Evolutionary conservation across 1,139 yeast species (phyloP), one percentile per base, ranked within the genome.

Genomic region (Scheffersomyces titani): DNA sequence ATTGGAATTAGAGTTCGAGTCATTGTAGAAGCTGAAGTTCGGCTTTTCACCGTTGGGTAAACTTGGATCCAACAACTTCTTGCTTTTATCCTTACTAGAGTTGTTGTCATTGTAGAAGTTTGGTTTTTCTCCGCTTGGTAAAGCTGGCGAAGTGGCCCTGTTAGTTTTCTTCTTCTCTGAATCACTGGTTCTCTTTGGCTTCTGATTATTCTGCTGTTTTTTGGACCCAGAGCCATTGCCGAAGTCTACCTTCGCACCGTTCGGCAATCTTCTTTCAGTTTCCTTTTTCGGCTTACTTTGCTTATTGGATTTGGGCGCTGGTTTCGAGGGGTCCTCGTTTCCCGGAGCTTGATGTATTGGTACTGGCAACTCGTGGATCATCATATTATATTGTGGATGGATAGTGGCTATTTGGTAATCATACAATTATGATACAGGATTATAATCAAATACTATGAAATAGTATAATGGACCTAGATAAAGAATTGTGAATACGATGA

Each of bases 221-320:
- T 47, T 56, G 53, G 44, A 53, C 51, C 36, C 57, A 19, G 52
- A 49, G 6, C 64, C 62, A 56, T 68, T 66, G 19, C 83, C 83
- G 66, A 79, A 78, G 59, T 78, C 75, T 22, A 77, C 82, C 46
- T 72, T 70, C 19, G 70, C 70, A 3, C 85, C 84, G 62, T 74
- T 78, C 9, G 84, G 84, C 52, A 80, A 70, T 50, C 64, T 64
- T 56, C 75, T 64, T 44, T 68, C 69, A 16, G 64, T 67, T 16
- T 68, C 71, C 13, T 51, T 53, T 19, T 47, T 49, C 51, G 54
- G 47, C 40, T 51, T 51, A n/a, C 49, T 54, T 19, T 50, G 40
- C 19, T 21, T n/a, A 49, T 19, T 44, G 19, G 52, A 13, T 16
- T 19, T 52, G 30, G 20, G 18, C 3, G 19, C 45, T 20, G 44